Conservation (phyloP, 305 asterid genomes). For the Fraxinus velutina region DNA sequence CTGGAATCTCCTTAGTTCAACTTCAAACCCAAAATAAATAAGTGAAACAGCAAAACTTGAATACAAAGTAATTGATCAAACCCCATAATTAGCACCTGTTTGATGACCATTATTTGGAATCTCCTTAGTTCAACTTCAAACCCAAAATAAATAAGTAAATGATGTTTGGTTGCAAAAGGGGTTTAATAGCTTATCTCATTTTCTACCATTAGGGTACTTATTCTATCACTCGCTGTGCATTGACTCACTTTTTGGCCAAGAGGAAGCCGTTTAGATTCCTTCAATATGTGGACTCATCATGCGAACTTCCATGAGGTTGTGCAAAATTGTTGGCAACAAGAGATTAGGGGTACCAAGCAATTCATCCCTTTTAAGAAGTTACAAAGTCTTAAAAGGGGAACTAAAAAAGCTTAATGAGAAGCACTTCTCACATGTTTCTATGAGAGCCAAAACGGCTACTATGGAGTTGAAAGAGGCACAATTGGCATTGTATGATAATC, state of each 20-base stretch:
- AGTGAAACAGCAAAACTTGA: neutral
- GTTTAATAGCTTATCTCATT: neutral
- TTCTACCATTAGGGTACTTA: neutral
- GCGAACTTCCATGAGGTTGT: neutral
- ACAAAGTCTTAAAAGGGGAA: neutral
- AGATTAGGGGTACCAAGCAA: neutral
- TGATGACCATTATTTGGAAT: too few relatives aligned
- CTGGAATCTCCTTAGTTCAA: neutral
- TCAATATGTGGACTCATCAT: neutral
- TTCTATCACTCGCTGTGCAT: neutral
- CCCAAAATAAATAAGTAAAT: too few relatives aligned
- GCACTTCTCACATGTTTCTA: neutral
- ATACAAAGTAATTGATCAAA: neutral
- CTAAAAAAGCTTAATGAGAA: neutral
- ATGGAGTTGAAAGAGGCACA: neutral
- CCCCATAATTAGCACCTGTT: neutral
- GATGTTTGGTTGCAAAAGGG: neutral
- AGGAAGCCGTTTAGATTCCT: neutral
- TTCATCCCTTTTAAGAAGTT: neutral
- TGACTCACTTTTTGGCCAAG: neutral
- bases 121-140: too few relatives aligned
- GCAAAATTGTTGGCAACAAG: neutral
- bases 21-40: neutral
- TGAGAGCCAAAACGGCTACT: neutral
- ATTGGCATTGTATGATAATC: neutral